Base-by-base conservation (phyloP, 2,329 filamentous ascomycete species). In the Colletotrichum viniferum region DNA sequence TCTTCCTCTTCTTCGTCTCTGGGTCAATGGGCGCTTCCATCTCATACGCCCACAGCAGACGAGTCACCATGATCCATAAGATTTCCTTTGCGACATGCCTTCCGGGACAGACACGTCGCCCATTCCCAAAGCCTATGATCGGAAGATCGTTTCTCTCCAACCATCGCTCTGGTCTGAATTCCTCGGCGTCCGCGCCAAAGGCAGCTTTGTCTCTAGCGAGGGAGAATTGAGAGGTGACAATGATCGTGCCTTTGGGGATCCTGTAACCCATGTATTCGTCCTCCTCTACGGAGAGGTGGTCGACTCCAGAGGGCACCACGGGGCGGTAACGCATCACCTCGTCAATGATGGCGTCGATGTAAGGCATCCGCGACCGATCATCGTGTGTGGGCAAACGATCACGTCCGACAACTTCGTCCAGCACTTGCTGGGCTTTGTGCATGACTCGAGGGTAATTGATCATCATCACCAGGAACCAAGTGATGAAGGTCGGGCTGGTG, bases 21-120 rank as follows among this genome's bases (percentile, higher is more conserved):
- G 66, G 43, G 8, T 70, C 26, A 2, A 56, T 34, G 4, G 65
- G 56, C 5, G 80, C 76, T 71, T 81, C 79, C 18, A 86, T 78
- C 4, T 86, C 80, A 73, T 90, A 90, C 0, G 86, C 87, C 90
- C 89, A 91, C 0, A 92, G 79, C 48, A 88, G 62, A 28, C 85
- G 83, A 1, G 87, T 82, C 24, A 87, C 81, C 28, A 78, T 78
- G 5, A 87, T 79, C 75, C 84, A 87, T 5, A 90, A 78, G 8
- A 82, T 85, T 14, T 87, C 86, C 55, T 89, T 86, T 2, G 88
- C 86, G 58, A 88, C 84, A 36, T 83, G 81, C 77, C 84, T 86
- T 3, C 88, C 88, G 12, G 89, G 79, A 77, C 88, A 89, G 77
- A 82, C 79, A 64, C 82, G 86, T 55, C 82, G 83, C 4, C 87